Percentiles rank a stretch among this genome's conserved stretches.
Evolutionary conservation across 148 eudicot genomes (phyloP).

Genomic region (Vaccinium darrowii): DNA sequence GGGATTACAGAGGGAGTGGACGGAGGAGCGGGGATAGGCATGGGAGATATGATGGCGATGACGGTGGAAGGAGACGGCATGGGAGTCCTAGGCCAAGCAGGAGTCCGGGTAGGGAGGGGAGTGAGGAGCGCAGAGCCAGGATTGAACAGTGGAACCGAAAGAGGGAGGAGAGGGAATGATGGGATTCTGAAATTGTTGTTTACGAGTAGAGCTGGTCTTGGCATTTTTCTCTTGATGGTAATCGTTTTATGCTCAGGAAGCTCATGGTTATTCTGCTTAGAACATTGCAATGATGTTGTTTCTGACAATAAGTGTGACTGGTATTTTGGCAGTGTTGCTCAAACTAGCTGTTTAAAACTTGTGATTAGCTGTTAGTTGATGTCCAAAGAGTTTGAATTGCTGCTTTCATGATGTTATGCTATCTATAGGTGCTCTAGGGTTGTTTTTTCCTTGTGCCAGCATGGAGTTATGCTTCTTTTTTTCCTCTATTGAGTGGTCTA

Average conservation of each 20-base stretch:
- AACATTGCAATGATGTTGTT: conserved; percentile 1
- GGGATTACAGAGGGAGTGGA: conserved; percentile 14
- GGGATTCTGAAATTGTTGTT: not conserved
- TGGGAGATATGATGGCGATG: conserved; percentile 19
- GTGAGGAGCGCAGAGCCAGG: conserved; percentile 59
- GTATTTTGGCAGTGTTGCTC: not conserved
- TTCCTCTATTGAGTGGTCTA: not conserved
- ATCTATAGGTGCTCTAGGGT: not conserved
- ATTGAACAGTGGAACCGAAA: conserved; percentile 69
- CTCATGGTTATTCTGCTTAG: not conserved
- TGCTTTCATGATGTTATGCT: not conserved
- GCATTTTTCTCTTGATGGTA: conserved; percentile 14
- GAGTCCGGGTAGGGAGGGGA: conserved; percentile 47
- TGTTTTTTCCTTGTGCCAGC: not conserved
- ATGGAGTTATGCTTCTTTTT: not conserved
- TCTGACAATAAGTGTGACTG: not conserved
- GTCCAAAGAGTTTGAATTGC: not conserved
- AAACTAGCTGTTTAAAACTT: conserved; percentile 6
- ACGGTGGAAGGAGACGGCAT: conserved; percentile 28
- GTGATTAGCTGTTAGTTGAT: not conserved
- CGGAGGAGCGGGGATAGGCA: conserved; percentile 19
- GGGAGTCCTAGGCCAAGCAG: conserved; percentile 36
- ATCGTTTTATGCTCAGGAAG: not conserved
- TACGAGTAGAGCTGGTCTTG: not conserved
- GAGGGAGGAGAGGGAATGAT: conserved; percentile 34